Base-by-base conservation (phyloP, 192 early-diverging fungal species). In the Kappamyces sp. region DNA sequence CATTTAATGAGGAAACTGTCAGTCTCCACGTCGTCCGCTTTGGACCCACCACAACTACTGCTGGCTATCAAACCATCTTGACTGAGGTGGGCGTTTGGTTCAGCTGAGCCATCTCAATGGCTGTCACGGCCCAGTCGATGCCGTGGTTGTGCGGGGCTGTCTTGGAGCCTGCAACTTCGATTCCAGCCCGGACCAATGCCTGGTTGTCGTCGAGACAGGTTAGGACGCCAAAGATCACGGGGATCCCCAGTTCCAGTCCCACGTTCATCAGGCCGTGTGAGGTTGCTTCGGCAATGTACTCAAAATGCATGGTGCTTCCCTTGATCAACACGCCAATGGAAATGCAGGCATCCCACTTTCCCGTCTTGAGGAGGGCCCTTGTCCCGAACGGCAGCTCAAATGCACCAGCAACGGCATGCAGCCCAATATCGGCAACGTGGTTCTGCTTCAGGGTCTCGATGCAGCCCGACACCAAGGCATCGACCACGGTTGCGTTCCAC, bases 261-360 rank as follows among this genome's bases (percentile, higher is more conserved):
- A 99, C 95, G n/a, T 87, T 77, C 93, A 97, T 99, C 40, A 99
- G 74, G 0, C 94, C 96, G 12, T 93, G 88, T 37, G 80, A 83
- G 1, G 87, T 84, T 0, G 95, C 90, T 47, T 99, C 96, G n/a
- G 88, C 83, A 54, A 99, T 99, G 68, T 99, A 99, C 74, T 98
- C 96, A 82, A 96, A 99, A 61, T 99, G 96, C 84, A 94, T 91
- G 12, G 96, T 99, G 50, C 83, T 80, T 57, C 96, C 96, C 84
- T 98, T 99, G 81, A 99, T 98, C 47, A 99, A 83, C 15, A 99
- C 91, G 35, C 96, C 96, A 67, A 99, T 87, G 55, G 87, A 87
- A 58, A 99, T 92, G 4, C 80, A 89, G 1, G 90, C 94, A 66
- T 98, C 90, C 65, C 88, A 97, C 38, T 70, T 60, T 60, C 64